Evolutionary conservation across 345 rosid genomes (phyloP).

Genomic region (Rhodamnia argentea): DNA sequence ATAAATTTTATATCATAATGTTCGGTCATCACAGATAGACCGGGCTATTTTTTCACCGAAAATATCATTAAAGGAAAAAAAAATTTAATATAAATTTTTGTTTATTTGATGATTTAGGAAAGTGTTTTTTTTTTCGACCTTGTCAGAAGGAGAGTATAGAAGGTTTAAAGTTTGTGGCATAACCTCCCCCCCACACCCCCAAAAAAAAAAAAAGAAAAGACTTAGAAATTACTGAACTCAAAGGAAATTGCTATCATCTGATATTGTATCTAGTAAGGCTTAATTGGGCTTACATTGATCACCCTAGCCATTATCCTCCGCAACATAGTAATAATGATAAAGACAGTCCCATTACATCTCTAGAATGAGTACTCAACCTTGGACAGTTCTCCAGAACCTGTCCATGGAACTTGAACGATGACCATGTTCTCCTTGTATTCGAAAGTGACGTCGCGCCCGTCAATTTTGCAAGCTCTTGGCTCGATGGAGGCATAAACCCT

Average conservation of each 20-base stretch:
- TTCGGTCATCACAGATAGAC: not conserved
- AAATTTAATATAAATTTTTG: too few species aligned
- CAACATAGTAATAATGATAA: not conserved
- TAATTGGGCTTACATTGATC: not conserved
- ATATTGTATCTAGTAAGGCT: not conserved
- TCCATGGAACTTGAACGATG: constrained; percentile 57
- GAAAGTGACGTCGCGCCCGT: constrained; percentile 45
- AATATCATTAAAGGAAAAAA: too few species aligned
- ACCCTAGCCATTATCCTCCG: not conserved
- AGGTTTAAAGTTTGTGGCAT: not conserved
- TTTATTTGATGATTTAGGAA: too few species aligned
- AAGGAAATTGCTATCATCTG: not conserved
- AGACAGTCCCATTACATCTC: not conserved
- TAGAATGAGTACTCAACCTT: constrained; percentile 50
- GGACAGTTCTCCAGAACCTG: constrained; percentile 25
- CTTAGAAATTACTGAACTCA: not conserved
- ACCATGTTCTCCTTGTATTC: constrained; percentile 48
- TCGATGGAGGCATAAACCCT: constrained; percentile 52
- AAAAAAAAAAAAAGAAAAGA: not conserved
- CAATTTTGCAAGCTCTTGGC: constrained; percentile 52
- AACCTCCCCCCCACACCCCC: too few species aligned
- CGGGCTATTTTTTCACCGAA: too few species aligned
- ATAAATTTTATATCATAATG: not conserved
- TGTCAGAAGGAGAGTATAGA: not conserved
- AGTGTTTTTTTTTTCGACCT: too few species aligned